These are phyloP conservation scores for Sporisorium exsertum DNA, from an alignment of 1,284 basidiomycete genomes.

Conservation along the genomic window DNA sequence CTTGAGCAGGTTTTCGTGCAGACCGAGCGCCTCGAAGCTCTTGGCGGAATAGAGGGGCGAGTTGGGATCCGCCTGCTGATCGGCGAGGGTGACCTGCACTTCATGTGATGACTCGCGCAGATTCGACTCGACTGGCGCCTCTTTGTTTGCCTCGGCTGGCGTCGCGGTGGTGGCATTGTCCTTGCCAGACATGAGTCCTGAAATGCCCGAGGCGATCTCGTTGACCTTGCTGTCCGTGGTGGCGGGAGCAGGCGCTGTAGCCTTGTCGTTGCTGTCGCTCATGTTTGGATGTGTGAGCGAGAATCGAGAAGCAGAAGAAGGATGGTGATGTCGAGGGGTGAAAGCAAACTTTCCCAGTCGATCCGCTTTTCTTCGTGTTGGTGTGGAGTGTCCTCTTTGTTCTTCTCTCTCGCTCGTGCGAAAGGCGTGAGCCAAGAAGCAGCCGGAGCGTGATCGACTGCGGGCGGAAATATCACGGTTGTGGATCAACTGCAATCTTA, in stretches of 20 bases:
- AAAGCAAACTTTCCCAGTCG: background rate
- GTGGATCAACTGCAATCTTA: slow-evolving; percentile 1
- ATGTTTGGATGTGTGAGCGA: slow-evolving; percentile 11
- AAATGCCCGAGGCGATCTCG: slow-evolving; percentile 54
- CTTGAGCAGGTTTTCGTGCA: slow-evolving; percentile 86
- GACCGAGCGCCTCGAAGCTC: slow-evolving; percentile 80
- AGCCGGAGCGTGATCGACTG: slow-evolving; percentile 28
- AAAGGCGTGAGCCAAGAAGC: background rate
- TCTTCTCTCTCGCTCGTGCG: slow-evolving; percentile 18
- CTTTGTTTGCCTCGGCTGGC: slow-evolving; percentile 9
- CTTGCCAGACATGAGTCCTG: slow-evolving; percentile 49
- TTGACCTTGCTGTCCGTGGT: slow-evolving; percentile 45
- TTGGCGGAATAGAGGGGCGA: slow-evolving; percentile 94
- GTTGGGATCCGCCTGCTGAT: slow-evolving; percentile 95
- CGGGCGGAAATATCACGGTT: no score
- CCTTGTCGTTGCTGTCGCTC: slow-evolving; percentile 40
- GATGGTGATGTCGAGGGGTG: background rate
- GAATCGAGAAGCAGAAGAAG: background rate
- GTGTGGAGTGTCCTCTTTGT: slow-evolving; percentile 25
- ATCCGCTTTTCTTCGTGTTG: slow-evolving; percentile 33
- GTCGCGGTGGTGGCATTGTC: slow-evolving; percentile 9
- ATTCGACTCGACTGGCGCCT: slow-evolving; percentile 31
- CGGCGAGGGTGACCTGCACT: slow-evolving; percentile 91
- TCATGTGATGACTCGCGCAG: slow-evolving; percentile 62
- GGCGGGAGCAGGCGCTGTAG: slow-evolving; percentile 14